Evolutionary conservation across 2,329 filamentous ascomycete species (phyloP), one percentile per base, ranked within the genome.

Genomic region (Fusarium multiceps): DNA sequence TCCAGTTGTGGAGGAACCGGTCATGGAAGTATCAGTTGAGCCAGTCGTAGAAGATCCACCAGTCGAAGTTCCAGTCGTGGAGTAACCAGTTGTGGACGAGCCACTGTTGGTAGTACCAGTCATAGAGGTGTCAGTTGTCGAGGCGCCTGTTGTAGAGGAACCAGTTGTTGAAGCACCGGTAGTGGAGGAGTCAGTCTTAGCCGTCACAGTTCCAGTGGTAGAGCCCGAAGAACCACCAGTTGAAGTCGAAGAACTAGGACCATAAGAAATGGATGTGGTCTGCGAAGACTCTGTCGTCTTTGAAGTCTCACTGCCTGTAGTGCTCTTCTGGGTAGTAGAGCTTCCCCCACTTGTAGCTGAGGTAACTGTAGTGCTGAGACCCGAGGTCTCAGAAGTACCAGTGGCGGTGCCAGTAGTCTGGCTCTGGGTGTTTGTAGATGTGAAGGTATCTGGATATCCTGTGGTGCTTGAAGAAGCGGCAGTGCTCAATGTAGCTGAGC

Each of bases 341-440:
- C 23, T 48, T n/a, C 4, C 37, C 28, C 59, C 62, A 47, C 41
- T 64, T 53, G 59, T 65, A 64, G 40, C 50, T 47, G 50, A 53
- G 47, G 46, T 45, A 13, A 20, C 27, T 64, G 47, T 27, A 25
- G 55, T 59, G 11, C 25, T 59, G 12, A 25, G 41, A 21, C 45
- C 25, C 13, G 55, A 32, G 7, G 34, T 46, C 10, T 40, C 20
- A 28, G 40, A 59, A 11, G 45, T 37, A 30, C 13, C 28, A 14
- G 23, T 59, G 7, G 16, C 23, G 20, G 28, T 45, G 16, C 37
- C 54, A 13, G 55, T 34, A 8, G 32, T 57, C 27, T 37, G 21
- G 18, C 18, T 58, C 7, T 34, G 32, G 3, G 34, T 61, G 21
- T 50, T 63, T 50, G 49, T 53, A 21, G 45, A 30, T 9, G 23